Evolutionary conservation across 2,329 filamentous ascomycete genomes (phyloP), one percentile per base, ranked within the genome.

Genomic region (Penicillium rolfsii): DNA sequence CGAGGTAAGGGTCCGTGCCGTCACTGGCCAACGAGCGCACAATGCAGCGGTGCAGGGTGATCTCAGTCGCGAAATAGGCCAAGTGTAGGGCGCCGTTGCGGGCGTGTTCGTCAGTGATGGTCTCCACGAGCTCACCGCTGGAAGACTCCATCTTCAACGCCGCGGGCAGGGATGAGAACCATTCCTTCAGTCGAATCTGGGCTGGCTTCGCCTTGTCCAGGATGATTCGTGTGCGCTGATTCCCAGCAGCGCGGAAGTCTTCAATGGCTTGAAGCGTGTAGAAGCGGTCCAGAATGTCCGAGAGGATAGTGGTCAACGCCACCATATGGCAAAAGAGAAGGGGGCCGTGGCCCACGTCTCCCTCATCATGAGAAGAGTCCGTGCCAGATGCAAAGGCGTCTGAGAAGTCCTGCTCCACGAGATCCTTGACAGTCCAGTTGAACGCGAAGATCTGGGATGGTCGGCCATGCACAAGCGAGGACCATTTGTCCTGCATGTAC

Each of bases 401-500:
- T 16, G 71, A 67, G 61, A 80, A 80, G 64, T 80, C 78, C 59
- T 79, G 71, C 53, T 75, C 70, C 22, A 76, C 74, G 28, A 80
- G 65, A 62, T 77, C 76, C 60, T 74, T 73, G 5, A 96, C 91
- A 1, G 89, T 91, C 92, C 92, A 96, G 74, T 96, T 87, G 22
- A 83, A 80, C 19, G 82, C 76, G 64, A 85, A 85, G 58, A 89
- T 87, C 67, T 96, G 92, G 4, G 91, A 95, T 0, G 92, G 93
- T 11, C 92, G 88, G 9, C 92, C 92, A 71, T 96, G 91, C 26
- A 95, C 88, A 22, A 96, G 81, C 1, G 92, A 89, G 16, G 90
- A 91, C 93, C 93, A 96, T 75, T 91, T 96, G 77, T 97, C 93
- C 77, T 97, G 92, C 89, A 96, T 94, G 74, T 95, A 96, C 54